Conservation (phyloP, 169 alveolate genomes). For the Plasmodium reichenowi region DNA sequence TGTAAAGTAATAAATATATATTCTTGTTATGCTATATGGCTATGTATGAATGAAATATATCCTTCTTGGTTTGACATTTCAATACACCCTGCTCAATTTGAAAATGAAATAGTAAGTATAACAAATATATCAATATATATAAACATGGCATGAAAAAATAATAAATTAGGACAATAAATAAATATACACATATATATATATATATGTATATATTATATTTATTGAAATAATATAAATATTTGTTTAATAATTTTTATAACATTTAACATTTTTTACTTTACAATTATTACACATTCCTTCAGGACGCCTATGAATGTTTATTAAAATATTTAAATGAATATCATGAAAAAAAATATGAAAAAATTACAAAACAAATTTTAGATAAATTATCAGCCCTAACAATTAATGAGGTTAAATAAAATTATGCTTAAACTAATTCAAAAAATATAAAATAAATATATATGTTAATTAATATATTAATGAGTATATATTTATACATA, state of each 20-base stretch:
- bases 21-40: conserved; percentile 68
- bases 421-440: not conserved
- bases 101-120: conserved; percentile 42
- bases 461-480: not conserved
- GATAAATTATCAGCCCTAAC: conserved; percentile 27
- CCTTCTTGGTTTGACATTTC: conserved; percentile 76
- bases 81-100: conserved; percentile 76
- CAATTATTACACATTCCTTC: not conserved
- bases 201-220: too few relatives aligned
- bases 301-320: conserved; percentile 69
- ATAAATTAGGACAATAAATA: too few relatives aligned
- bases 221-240: not conserved
- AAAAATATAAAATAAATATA: not conserved
- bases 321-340: conserved; percentile 68
- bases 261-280: not conserved
- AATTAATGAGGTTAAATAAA: conserved; percentile 24
- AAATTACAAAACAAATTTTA: conserved; percentile 30
- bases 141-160: too few relatives aligned
- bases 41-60: conserved; percentile 76
- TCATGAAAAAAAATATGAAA: conserved; percentile 68
- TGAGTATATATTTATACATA: conserved; percentile 1
- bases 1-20: conserved; percentile 42
- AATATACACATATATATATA: too few relatives aligned
- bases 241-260: conserved; percentile 1
- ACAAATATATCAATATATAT: too few relatives aligned